Evolutionary conservation across 2,329 filamentous ascomycete species (phyloP).

Genomic region (Simplicillium aogashimaense): DNA sequence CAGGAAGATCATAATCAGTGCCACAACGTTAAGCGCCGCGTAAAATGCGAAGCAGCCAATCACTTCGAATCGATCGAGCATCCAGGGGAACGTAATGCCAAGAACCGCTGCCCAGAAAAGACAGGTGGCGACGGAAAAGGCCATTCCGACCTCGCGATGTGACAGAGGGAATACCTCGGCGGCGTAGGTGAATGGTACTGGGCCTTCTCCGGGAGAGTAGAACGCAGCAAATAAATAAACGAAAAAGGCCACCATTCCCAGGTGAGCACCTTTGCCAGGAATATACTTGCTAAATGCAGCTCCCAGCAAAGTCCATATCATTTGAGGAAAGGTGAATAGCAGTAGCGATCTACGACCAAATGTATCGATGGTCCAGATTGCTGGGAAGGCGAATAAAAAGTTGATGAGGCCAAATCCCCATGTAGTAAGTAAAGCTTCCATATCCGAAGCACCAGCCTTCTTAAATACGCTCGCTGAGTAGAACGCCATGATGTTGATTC

Average conservation of each 20-base stretch:
- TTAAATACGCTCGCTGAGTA: constrained; percentile 58
- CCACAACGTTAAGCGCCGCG: constrained; percentile 43
- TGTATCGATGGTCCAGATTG: constrained; percentile 49
- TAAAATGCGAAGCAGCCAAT: constrained; percentile 45
- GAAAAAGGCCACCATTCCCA: constrained; percentile 43
- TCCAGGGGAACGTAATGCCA: constrained; percentile 53
- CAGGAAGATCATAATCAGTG: constrained; percentile 45
- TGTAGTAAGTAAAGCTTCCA: constrained; percentile 48
- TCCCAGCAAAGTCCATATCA: constrained; percentile 28
- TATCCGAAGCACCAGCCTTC: constrained; percentile 44
- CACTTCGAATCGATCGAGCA: constrained; percentile 34
- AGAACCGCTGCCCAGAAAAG: constrained; percentile 50
- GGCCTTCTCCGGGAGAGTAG: constrained; percentile 47
- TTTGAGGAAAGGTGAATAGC: constrained; percentile 30
- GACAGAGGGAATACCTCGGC: constrained; percentile 63
- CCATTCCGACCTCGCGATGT: constrained; percentile 64
- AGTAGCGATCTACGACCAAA: constrained; percentile 43
- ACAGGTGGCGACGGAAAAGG: constrained; percentile 57
- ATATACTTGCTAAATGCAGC: constrained; percentile 42
- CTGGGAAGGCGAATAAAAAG: constrained; percentile 48
- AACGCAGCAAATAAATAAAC: constrained; percentile 45
- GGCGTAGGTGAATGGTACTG: constrained; percentile 58
- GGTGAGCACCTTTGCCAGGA: constrained; percentile 22
- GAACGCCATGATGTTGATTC: constrained; percentile 66
- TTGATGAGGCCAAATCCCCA: constrained; percentile 49